Evolutionary conservation across 2,329 filamentous ascomycete genomes (phyloP).

Genomic region (Epichloe hybrida): DNA sequence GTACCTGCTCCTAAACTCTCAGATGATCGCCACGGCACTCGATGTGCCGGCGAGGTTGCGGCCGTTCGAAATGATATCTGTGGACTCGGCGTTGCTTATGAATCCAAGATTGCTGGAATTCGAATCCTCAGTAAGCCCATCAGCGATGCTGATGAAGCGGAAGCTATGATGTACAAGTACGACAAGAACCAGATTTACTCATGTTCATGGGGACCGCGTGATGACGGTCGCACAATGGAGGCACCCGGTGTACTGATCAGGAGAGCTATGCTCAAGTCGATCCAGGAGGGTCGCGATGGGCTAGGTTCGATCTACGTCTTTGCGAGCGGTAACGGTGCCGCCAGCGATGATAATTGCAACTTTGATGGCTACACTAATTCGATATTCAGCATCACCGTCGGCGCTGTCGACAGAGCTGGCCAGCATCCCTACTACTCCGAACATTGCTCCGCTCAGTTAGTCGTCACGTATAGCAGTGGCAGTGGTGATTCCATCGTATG

Average conservation of each 20-base stretch:
- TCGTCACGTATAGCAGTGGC: conserved; percentile 94
- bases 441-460: conserved; percentile 85
- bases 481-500: conserved; percentile 67
- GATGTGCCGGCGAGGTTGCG: conserved; percentile 87
- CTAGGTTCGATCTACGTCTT: conserved; percentile 92
- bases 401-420: conserved; percentile 77
- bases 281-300: conserved; percentile 74
- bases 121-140: conserved; percentile 88
- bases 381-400: conserved; percentile 96
- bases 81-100: conserved; percentile 89
- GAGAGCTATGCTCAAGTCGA: conserved; percentile 79
- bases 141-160: conserved; percentile 81
- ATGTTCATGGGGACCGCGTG: conserved; percentile 94
- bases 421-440: conserved; percentile 94
- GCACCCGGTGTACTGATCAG: conserved; percentile 79
- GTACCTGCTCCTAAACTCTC: conserved; percentile 70
- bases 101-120: conserved; percentile 79
- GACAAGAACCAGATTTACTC: conserved; percentile 95
- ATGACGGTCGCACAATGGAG: conserved; percentile 90
- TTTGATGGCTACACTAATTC: conserved; percentile 99
- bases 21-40: conserved; percentile 83
- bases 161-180: conserved; percentile 83
- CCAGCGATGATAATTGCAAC: conserved; percentile 87
- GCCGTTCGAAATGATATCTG: conserved; percentile 89
- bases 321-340: conserved; percentile 82